Evolutionary conservation across 345 rosid genomes (phyloP).

Genomic region (Rhodamnia argentea): DNA sequence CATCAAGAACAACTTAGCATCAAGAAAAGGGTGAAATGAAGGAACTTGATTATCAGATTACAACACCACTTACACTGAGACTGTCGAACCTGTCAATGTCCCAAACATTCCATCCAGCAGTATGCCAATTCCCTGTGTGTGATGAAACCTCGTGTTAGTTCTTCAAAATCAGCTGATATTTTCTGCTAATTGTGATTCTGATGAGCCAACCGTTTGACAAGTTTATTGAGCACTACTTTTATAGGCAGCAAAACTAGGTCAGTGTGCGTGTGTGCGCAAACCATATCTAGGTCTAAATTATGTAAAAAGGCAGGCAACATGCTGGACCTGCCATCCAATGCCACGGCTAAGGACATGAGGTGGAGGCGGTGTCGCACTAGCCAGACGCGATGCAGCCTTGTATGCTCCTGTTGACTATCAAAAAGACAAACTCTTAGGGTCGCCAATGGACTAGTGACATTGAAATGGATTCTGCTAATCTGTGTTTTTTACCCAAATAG

Average conservation of each 20-base stretch:
- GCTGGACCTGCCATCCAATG: conserved; percentile 81
- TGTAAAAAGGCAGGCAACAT: not conserved
- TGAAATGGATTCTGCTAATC: not conserved
- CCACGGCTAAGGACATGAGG: conserved; percentile 99
- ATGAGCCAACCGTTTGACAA: not conserved
- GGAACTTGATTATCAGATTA: not conserved
- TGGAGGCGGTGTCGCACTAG: conserved; percentile 98
- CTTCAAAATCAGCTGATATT: not conserved
- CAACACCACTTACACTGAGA: conserved; percentile 56
- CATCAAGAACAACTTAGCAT: not conserved
- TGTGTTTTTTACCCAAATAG: not conserved
- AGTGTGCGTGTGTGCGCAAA: not conserved
- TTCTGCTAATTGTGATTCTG: not conserved
- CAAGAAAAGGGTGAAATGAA: not conserved
- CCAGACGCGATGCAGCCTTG: conserved; percentile 93
- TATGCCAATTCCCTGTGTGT: conserved; percentile 63
- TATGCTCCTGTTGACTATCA: conserved; percentile 89
- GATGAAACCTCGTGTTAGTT: not conserved
- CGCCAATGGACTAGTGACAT: not conserved
- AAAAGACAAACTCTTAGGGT: not conserved
- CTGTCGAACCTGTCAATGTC: conserved; percentile 69
- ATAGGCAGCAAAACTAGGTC: not conserved
- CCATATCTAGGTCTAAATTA: not conserved
- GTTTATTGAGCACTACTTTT: not conserved
- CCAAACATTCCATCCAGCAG: conserved; percentile 83